Percentiles rank a stretch among this genome's conserved stretches.
Conservation (phyloP, 352 stramenopile genomes). For the Globisporangium mamillatum region DNA sequence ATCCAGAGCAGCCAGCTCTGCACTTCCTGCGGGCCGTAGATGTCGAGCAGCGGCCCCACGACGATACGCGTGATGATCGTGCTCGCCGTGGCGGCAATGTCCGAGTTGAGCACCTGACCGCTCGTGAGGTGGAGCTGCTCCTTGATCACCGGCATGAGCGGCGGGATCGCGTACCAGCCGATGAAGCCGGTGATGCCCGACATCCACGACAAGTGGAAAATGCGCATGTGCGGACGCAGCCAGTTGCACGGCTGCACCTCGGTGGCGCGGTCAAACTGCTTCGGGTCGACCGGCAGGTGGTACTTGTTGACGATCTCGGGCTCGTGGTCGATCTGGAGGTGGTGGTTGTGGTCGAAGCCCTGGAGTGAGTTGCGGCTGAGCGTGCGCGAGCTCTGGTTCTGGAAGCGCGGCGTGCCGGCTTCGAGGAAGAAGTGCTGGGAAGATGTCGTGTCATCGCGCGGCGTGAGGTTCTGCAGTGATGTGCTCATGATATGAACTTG, state of each 20-base stretch:
- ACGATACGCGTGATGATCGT: slow-evolving; percentile 93
- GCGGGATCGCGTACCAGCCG: slow-evolving; percentile 94
- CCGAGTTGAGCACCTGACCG: slow-evolving; percentile 88
- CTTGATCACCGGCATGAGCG: slow-evolving; percentile 91
- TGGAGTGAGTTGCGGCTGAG: not conserved
- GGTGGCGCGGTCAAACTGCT: slow-evolving; percentile 67
- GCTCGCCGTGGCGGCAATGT: slow-evolving; percentile 89
- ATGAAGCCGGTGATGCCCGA: slow-evolving; percentile 93
- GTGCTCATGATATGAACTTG: not conserved
- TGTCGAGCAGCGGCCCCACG: slow-evolving; percentile 91
- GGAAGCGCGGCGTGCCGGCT: not conserved
- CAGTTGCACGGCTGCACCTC: slow-evolving; percentile 80
- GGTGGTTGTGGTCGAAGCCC: not conserved
- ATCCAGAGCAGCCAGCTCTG: slow-evolving; percentile 82
- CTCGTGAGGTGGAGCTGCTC: slow-evolving; percentile 81
- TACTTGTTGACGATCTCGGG: slow-evolving; percentile 28
- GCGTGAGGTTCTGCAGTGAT: slow-evolving; percentile 7
- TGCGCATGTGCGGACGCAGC: slow-evolving; percentile 91
- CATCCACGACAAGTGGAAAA: slow-evolving; percentile 92
- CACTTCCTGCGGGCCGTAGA: slow-evolving; percentile 84
- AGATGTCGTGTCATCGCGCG: not conserved
- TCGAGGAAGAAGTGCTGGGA: slow-evolving; percentile 1
- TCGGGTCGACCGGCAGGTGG: slow-evolving; percentile 44
- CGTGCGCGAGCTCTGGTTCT: slow-evolving; percentile 2
- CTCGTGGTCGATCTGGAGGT: slow-evolving; percentile 15